A percentile compares a stretch with the other conserved stretches of the same genome.
phyloP scores from a whole-genome alignment of 495 filamentous ascomycete species.

The Aspergillus nidulans region DNA sequence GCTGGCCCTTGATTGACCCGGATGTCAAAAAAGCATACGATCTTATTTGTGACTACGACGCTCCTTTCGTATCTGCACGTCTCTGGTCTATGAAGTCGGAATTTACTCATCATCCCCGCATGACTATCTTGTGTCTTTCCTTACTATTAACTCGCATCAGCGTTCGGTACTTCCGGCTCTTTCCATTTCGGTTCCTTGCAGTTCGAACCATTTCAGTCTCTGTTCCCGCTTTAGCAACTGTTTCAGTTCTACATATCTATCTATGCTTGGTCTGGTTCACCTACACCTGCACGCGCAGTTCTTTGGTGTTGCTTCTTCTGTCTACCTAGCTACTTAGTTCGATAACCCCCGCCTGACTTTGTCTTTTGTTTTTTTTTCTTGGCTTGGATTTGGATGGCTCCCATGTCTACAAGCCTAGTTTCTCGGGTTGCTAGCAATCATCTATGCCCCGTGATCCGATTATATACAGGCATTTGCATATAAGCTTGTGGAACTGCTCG shows the following conservation, averaged over 20 bases:
- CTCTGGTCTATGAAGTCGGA: constrained; percentile 21
- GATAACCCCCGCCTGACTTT: neutral
- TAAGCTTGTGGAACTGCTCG: neutral
- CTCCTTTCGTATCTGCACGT: constrained; percentile 23
- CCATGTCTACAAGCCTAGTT: neutral
- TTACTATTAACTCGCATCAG: constrained; percentile 12
- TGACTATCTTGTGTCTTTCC: constrained; percentile 17
- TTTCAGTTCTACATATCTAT: neutral
- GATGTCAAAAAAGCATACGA: constrained; percentile 39
- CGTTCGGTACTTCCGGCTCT: constrained; percentile 9
- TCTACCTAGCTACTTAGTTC: neutral
- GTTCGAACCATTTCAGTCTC: constrained; percentile 4
- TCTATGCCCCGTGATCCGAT: neutral
- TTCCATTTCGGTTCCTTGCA: constrained; percentile 13
- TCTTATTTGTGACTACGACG: constrained; percentile 24
- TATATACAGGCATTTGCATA: constrained; percentile 4
- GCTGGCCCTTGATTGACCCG: constrained; percentile 44
- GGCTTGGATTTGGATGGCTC: neutral
- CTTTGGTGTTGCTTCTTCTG: neutral
- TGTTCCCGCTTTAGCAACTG: neutral
- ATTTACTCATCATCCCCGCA: constrained; percentile 14
- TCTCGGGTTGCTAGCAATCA: neutral
- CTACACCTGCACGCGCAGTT: neutral
- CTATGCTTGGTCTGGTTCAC: neutral
- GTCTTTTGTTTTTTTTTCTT: neutral